Base-by-base conservation (phyloP, 768 basidiomycete genomes). In the Collybia sp. region DNA sequence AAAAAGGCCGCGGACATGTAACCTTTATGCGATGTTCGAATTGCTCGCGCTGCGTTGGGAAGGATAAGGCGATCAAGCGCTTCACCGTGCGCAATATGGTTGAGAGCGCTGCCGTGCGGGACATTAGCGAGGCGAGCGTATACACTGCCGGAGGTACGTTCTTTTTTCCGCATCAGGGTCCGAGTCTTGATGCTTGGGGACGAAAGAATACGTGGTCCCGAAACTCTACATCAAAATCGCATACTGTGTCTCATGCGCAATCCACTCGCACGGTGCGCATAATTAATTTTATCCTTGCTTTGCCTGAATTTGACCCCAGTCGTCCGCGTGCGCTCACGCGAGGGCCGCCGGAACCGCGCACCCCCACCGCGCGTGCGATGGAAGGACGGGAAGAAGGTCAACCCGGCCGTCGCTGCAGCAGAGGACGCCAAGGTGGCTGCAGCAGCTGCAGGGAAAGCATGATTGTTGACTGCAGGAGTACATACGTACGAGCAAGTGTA, bases 71-170 rank as follows among this genome's bases (percentile, higher is more conserved):
- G 56, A 96, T 98, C 86, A 96, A 96, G 77, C 81, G 96, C 43
- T 95, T 95, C 82, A 96, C 94, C 33, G 95, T 98, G 63, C 84
- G 93, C 72, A 99, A 99, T 83, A 98, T 98, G 91, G 93, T 99
- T 48, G 95, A 98, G 81, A 90, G 90, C 63, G 96, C 96, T 38
- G 95, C 95, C 45, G 91, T 97, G 57, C 80, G 94, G 53, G 96
- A 99, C 75, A 88, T 99, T 65, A 90, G 86, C 64, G 96, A 98
- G 60, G 93, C 94, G 35, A 88, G 85, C 60, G 86, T 97, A 51
- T 99, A 97, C 74, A 69, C 3, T 25, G 25, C 25, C 8, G 25
- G 75, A 48, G 92, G 93, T 93, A 59, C 54, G 83, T 72, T 17
- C 13, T 17, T 36, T 12, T 13, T 40, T 10, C 5, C 41, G 39